These are phyloP conservation scores for Quillaja saponaria DNA, from an alignment of 306 rosid genomes.

Conservation along the genomic window DNA sequence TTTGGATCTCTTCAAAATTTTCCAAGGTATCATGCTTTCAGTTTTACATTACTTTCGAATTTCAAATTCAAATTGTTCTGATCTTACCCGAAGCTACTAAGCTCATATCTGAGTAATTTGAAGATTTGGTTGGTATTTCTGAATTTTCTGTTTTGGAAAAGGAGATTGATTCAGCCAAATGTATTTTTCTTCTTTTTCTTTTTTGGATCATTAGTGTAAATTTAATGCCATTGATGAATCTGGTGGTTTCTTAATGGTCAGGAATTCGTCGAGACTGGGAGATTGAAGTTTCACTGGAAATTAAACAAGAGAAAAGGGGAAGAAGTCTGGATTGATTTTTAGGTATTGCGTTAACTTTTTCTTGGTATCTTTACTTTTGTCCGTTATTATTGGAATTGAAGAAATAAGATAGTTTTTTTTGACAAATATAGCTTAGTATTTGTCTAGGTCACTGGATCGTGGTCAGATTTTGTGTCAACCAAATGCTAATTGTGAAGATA, in stretches of 20 bases:
- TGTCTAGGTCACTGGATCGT: background rate
- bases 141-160: slow-evolving; percentile 19
- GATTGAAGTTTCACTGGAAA: background rate
- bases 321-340: slow-evolving; percentile 14
- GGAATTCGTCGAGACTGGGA: background rate
- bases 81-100: background rate
- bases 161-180: background rate
- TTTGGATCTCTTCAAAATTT: slow-evolving; percentile 10
- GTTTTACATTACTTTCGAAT: slow-evolving; percentile 1
- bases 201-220: background rate
- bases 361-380: background rate
- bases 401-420: background rate
- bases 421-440: background rate
- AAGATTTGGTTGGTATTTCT: slow-evolving; percentile 1
- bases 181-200: background rate
- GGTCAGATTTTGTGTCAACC: background rate
- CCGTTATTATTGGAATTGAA: background rate
- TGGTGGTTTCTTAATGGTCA: slow-evolving; percentile 17
- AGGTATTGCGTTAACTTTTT: background rate
- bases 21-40: slow-evolving; percentile 19
- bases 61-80: background rate
- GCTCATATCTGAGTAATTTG: slow-evolving; percentile 13
- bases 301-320: background rate
- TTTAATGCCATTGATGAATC: background rate
- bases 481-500: background rate